Conservation (phyloP, 345 rosid genomes). For the Jatropha curcas region DNA sequence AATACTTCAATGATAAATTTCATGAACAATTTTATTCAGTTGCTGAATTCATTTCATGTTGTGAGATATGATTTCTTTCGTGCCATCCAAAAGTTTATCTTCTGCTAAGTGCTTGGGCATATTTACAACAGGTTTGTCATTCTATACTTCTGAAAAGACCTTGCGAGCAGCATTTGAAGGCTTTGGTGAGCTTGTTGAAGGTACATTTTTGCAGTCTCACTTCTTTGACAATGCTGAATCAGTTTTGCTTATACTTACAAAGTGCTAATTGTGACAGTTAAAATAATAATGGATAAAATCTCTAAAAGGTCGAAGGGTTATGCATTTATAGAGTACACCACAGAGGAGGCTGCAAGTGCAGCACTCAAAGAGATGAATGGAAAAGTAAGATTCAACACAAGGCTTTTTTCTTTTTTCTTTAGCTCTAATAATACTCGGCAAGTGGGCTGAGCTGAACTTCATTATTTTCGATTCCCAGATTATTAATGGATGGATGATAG, state of each 20-base stretch:
- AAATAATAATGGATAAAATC: slow-evolving; percentile 95
- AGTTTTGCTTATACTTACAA: slow-evolving; percentile 2
- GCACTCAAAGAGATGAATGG: slow-evolving; percentile 97
- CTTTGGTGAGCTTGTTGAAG: slow-evolving; percentile 88
- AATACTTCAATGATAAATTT: neutral
- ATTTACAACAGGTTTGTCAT: slow-evolving; percentile 67
- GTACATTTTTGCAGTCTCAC: slow-evolving; percentile 32
- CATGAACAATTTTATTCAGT: neutral
- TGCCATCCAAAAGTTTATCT: neutral
- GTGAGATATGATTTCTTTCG: neutral
- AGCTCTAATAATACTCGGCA: neutral
- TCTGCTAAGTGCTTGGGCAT: neutral
- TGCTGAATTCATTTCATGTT: neutral
- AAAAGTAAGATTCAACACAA: slow-evolving; percentile 48
- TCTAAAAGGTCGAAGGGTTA: slow-evolving; percentile 94
- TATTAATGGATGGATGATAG: slow-evolving; percentile 99
- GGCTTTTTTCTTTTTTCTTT: neutral
- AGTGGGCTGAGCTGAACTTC: slow-evolving; percentile 17
- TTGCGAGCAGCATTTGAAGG: slow-evolving; percentile 84
- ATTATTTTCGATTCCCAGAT: slow-evolving; percentile 50
- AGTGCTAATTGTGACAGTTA: slow-evolving; percentile 44
- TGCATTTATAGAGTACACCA: slow-evolving; percentile 85
- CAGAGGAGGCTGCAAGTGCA: slow-evolving; percentile 83
- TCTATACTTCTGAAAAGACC: slow-evolving; percentile 96
- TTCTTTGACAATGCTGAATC: neutral